Base-by-base conservation (phyloP, 2,329 filamentous ascomycete genomes). In the Exophiala lecanii-corni region DNA sequence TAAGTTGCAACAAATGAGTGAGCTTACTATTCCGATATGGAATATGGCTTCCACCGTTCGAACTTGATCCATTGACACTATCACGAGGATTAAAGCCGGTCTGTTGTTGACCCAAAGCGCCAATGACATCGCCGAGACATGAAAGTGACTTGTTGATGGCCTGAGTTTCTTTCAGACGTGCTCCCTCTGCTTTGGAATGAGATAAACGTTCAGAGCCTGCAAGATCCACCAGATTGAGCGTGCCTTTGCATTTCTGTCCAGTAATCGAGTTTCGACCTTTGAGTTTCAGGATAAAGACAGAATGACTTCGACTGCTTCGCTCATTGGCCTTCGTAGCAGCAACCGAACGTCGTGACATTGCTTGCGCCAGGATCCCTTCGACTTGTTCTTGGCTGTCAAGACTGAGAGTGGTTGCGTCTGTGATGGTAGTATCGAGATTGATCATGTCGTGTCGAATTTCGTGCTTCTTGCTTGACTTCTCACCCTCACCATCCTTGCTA, bases 301-400 rank as follows among this genome's bases (percentile, higher is more conserved):
- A 95, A 68, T 98, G 92, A 21, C 88, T 95, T 37, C 94, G 84
- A 9, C 89, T 95, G 0, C 88, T 95, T 35, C 89, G 80, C 69
- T 94, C 88, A 67, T 98, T 98, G 50, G 92, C 88, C 62, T 94
- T 96, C n/a, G 92, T 98, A 0, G 92, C 89, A 1, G 92, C 92
- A 3, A 96, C 89, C 7, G 86, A 91, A 12, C 92, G 81, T 66
- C 97, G 96, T 57, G 80, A 82, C 54, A 84, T 82, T 0, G 94
- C 92, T 36, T 84, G 80, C 31, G 78, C 76, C 19, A 98, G 76
- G 60, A 96, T 89, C 7, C 74, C 70, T 60, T 92, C 84, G 0
- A 95, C 88, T 49, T 83, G 84, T 13, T 82, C 75, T 1, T 89
- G 82, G 4, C 87, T 89, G 57, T 92, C 81, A 1, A 98, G 75